Evolutionary conservation across 2,329 filamentous ascomycete genomes (phyloP), one percentile per base, ranked within the genome.

Genomic region (Simplicillium sp.): DNA sequence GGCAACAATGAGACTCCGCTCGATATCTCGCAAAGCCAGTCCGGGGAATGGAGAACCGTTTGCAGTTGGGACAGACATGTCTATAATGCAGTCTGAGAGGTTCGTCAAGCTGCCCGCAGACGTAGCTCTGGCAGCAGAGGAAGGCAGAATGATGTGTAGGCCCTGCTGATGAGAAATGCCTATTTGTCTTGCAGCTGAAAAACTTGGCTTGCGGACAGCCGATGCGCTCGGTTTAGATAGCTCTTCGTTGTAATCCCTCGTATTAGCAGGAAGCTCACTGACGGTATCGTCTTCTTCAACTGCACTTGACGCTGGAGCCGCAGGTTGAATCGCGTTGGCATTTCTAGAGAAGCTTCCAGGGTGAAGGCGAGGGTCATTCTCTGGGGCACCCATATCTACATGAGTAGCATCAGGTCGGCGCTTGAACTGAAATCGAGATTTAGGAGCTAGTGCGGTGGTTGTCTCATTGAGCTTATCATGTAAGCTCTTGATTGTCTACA

Each of bases 391-490:
- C 64, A 70, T 65, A 39, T 65, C 62, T 13, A 71, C 64, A 44
- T 62, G 59, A 14, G 48, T 32, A 20, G 54, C 49, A 33, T 50
- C 53, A 39, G 50, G 41, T 42, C 49, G 39, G 45, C 55, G 49
- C 51, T 67, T 94, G 70, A 96, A 96, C 40, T 84, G 77, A 62
- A 96, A 96, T 46, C 87, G 87, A 11, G 80, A 76, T 50, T 82
- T 84, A 7, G 88, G 87, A 1, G 78, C 77, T 40, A 87, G 74
- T 16, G 73, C 75, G 32, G 77, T 72, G 13, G 81, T 76, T 7
- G 78, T 80, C 44, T 81, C 75, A 51, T 84, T 81, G 17, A 96
- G 70, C 53, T 84, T 87, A 42, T 90, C 85, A 14, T 82, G 82
- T 12, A 96, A 68, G 13, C 74, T 73, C 67, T 92, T 94, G 61